Percentiles rank a stretch among this genome's conserved stretches.
These are phyloP conservation scores for Elongisporangium undulatum DNA, from an alignment of 352 stramenopile genomes.

Conservation along the genomic window DNA sequence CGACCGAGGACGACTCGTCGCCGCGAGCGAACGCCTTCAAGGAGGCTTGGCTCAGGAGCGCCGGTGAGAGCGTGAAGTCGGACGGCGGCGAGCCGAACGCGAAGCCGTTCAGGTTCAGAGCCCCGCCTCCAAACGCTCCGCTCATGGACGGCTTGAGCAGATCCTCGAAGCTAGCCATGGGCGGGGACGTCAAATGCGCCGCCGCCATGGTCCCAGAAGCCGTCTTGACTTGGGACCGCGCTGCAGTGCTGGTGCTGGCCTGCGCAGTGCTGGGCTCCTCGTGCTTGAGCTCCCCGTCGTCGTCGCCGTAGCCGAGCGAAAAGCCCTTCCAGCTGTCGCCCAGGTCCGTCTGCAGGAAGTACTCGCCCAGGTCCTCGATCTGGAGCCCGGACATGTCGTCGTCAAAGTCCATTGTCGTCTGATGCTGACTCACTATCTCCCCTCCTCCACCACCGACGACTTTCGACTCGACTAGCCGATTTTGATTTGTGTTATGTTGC, in stretches of 20 bases:
- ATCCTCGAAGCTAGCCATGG: constrained; percentile 39
- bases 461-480: neutral
- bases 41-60: constrained; percentile 15
- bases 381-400: constrained; percentile 68
- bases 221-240: constrained; percentile 7
- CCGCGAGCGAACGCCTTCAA: constrained; percentile 5
- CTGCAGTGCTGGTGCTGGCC: constrained; percentile 8
- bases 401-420: constrained; percentile 46
- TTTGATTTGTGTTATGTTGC: neutral
- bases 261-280: constrained; percentile 4
- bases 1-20: constrained; percentile 7
- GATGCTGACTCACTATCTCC: neutral
- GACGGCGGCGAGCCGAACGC: constrained; percentile 21
- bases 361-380: constrained; percentile 72
- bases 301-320: constrained; percentile 58
- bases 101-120: constrained; percentile 5
- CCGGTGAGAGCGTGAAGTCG: constrained; percentile 24
- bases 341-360: constrained; percentile 58
- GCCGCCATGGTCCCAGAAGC: constrained; percentile 5
- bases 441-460: neutral
- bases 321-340: constrained; percentile 71
- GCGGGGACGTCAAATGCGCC: constrained; percentile 31
- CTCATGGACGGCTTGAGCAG: constrained; percentile 27
- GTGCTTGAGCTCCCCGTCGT: constrained; percentile 15
- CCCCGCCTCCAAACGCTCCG: constrained; percentile 2